Conservation (phyloP, 2,329 filamentous ascomycete genomes). For the Arthrobotrys entomopaga region DNA sequence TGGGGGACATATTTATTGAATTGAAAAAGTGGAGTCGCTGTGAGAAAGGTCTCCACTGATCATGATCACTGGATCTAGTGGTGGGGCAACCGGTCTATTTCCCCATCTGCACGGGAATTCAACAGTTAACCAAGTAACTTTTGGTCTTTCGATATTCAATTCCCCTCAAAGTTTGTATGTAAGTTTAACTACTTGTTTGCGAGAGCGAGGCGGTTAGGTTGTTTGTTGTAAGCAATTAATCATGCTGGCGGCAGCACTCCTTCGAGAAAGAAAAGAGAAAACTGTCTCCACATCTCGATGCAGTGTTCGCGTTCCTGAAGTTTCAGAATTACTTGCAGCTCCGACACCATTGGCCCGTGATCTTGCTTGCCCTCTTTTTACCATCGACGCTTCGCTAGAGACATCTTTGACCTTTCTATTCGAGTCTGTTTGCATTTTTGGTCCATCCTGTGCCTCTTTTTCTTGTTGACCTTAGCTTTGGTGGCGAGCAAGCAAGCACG, state of each 20-base stretch:
- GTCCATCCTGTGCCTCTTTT: slow-evolving; percentile 7
- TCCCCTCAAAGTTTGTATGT: too few species aligned
- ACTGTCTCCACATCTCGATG: slow-evolving; percentile 43
- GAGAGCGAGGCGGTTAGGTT: too few species aligned
- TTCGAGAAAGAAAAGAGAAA: background rate
- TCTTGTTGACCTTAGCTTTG: background rate
- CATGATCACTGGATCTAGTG: slow-evolving; percentile 19
- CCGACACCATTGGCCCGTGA: slow-evolving; percentile 34
- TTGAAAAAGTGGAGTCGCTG: slow-evolving; percentile 13
- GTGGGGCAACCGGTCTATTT: background rate
- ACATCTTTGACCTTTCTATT: background rate
- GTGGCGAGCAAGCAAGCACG: slow-evolving; percentile 8
- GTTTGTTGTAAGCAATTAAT: too few species aligned
- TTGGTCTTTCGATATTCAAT: too few species aligned
- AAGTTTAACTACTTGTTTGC: too few species aligned
- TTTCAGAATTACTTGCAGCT: slow-evolving; percentile 48
- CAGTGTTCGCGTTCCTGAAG: slow-evolving; percentile 54
- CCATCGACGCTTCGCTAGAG: slow-evolving; percentile 13
- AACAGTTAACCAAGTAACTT: background rate
- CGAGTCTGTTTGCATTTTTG: slow-evolving; percentile 39
- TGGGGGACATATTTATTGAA: background rate
- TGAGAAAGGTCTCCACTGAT: slow-evolving; percentile 3
- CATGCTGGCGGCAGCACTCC: slow-evolving; percentile 12
- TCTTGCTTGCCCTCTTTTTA: background rate
- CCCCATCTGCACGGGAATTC: slow-evolving; percentile 6